A percentile compares a stretch with the other conserved stretches of the same genome.
Evolutionary conservation across 179 eudicot genomes (phyloP).

Genomic region (Spinacia oleracea): DNA sequence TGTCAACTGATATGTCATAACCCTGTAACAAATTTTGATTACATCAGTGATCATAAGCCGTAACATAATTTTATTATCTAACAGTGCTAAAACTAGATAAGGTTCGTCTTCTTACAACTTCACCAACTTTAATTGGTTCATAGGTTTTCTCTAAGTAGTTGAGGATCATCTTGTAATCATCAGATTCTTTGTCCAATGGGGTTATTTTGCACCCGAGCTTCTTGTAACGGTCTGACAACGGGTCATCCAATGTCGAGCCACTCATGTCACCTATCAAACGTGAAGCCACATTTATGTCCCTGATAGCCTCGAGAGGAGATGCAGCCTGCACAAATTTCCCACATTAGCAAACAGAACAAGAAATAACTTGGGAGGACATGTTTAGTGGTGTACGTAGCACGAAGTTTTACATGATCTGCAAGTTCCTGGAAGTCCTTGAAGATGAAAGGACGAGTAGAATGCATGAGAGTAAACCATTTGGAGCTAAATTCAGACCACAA

Average conservation of each 20-base stretch:
- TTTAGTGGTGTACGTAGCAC: not conserved
- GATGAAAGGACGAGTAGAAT: constrained; percentile 65
- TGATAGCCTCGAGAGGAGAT: constrained; percentile 56
- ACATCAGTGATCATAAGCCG: not conserved
- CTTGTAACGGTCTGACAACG: constrained; percentile 57
- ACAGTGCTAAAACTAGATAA: no score
- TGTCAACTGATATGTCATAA: constrained; percentile 68
- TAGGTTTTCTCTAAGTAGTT: constrained; percentile 74
- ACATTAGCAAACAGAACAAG: not conserved
- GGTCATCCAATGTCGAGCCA: constrained; percentile 73
- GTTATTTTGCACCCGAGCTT: constrained; percentile 60
- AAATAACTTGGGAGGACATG: not conserved
- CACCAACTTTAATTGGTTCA: constrained; percentile 72
- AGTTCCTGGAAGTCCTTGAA: constrained; percentile 57
- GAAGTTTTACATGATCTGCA: constrained; percentile 64
- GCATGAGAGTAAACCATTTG: constrained; percentile 73
- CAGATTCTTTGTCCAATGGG: constrained; percentile 53
- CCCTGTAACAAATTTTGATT: constrained; percentile 37
- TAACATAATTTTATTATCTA: not conserved
- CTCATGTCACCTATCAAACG: constrained; percentile 75
- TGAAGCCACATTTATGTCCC: constrained; percentile 71
- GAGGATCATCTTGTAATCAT: constrained; percentile 75
- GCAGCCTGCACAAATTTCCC: constrained; percentile 48
- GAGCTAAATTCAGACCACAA: constrained; percentile 80
- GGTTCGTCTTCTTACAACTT: constrained; percentile 44